Base-by-base conservation (phyloP, 371 early-diverging fungal genomes). In the Catenaria anguillulae region DNA sequence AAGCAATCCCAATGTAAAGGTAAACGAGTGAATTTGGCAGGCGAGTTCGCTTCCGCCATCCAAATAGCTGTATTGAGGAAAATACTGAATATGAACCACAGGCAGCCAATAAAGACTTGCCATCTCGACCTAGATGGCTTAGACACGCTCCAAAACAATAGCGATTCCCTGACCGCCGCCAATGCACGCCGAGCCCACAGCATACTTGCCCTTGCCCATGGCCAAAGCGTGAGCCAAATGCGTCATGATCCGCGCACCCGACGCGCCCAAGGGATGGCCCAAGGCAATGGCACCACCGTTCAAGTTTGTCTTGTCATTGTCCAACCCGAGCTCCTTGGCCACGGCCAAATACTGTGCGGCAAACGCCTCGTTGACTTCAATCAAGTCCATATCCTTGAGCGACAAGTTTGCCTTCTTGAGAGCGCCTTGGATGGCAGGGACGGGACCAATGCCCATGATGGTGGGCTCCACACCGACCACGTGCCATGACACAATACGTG, bases 281-380 rank as follows among this genome's bases (percentile, higher is more conserved):
- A 95, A 71, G 31, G 97, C 91, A 73, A 95, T 93, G 60, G 96
- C 90, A 65, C 98, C 98, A 59, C 97, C 97, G 65, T 87, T 84
- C 46, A 79, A 67, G 74, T 98, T 98, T 35, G 89, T 82, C 67
- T 82, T 89, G 43, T 68, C 72, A 24, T 81, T 79, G 66, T 87
- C 87, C 35, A 94, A 70, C 5, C 87, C 88, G 21, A 98, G 77
- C 66, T 87, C 90, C 76, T 86, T 87, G 71, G 85, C 86, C 50
- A 92, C 90, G 24, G 93, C 88, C 63, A 96, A 71, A 66, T 84
- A 89, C 71, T 95, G 95, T 42, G 89, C 87, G 55, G 95, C 92
- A 77, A 98, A 98, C 17, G 98, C 98, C 76, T 98, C 97, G 75
- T 98, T 98, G 70, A 98, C 88, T 77, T 98, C 98, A 62, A 95